Percentiles rank a stretch among this genome's conserved stretches.
These are phyloP conservation scores for Pterula multifida DNA, from an alignment of 1,284 basidiomycete genomes.

Conservation along the genomic window DNA sequence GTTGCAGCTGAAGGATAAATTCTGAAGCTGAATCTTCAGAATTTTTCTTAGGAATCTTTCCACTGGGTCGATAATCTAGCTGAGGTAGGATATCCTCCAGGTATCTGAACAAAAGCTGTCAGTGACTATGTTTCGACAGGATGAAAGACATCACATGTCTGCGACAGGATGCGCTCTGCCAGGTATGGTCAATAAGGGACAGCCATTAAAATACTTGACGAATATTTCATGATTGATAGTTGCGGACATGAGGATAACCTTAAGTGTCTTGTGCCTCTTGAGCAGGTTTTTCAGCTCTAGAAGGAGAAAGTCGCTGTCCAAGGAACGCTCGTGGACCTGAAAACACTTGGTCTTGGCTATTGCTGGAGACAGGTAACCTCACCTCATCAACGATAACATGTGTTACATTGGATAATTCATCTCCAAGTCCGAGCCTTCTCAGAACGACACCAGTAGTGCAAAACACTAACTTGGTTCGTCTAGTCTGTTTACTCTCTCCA, in stretches of 20 bases:
- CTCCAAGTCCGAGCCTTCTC: constrained; percentile 66
- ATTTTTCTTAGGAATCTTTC: constrained; percentile 24
- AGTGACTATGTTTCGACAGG: no score
- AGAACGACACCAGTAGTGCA: constrained; percentile 91
- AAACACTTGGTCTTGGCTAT: neutral
- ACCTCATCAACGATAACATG: constrained; percentile 92
- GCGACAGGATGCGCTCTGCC: constrained; percentile 74
- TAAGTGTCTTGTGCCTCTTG: constrained; percentile 57
- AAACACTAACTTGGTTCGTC: constrained; percentile 71
- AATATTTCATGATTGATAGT: constrained; percentile 87
- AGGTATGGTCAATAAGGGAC: constrained; percentile 76
- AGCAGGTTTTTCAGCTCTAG: constrained; percentile 79
- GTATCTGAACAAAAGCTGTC: constrained; percentile 37
- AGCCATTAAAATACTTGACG: constrained; percentile 67
- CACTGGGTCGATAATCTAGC: constrained; percentile 34
- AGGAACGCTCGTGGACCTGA: constrained; percentile 82
- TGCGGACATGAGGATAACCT: constrained; percentile 80
- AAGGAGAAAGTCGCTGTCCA: constrained; percentile 84
- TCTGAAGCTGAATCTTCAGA: constrained; percentile 38
- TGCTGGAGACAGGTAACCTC: neutral
- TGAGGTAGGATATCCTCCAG: constrained; percentile 66
- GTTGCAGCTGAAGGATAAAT: constrained; percentile 34
- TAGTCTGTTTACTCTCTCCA: constrained; percentile 69
- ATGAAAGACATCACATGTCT: constrained; percentile 39
- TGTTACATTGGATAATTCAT: constrained; percentile 59